Percentiles rank a stretch among this genome's conserved stretches.
Evolutionary conservation across 2,329 filamentous ascomycete genomes (phyloP).

Genomic region (Aspergillus sp.): DNA sequence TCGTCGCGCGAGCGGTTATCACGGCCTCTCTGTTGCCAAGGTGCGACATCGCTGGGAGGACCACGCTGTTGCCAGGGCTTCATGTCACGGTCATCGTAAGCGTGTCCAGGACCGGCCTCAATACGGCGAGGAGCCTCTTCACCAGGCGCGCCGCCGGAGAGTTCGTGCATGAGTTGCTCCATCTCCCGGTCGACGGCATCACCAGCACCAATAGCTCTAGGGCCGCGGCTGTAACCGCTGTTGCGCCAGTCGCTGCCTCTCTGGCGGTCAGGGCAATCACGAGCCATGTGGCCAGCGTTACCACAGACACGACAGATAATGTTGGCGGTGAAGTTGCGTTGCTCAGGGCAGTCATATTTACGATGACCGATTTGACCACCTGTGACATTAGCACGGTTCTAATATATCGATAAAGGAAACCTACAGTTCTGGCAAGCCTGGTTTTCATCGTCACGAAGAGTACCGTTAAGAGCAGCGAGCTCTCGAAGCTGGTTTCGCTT

Average conservation of each 20-base stretch:
- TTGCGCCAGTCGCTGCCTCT: slow-evolving; percentile 90
- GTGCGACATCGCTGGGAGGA: slow-evolving; percentile 68
- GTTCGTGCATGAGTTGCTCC: slow-evolving; percentile 98
- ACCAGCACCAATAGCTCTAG: slow-evolving; percentile 64
- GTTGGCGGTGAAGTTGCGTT: slow-evolving; percentile 97
- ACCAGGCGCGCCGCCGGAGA: slow-evolving; percentile 64
- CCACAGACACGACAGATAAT: slow-evolving; percentile 98
- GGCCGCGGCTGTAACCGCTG: slow-evolving; percentile 43
- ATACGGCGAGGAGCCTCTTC: slow-evolving; percentile 67
- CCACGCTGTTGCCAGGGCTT: slow-evolving; percentile 86
- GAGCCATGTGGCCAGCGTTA: slow-evolving; percentile 95
- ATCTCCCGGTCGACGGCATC: slow-evolving; percentile 91
- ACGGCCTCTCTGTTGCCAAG: slow-evolving; percentile 58
- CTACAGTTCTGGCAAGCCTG: slow-evolving; percentile 95
- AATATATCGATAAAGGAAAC: slow-evolving; percentile 15
- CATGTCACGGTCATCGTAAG: slow-evolving; percentile 46
- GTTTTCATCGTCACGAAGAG: slow-evolving; percentile 96
- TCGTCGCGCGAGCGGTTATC: slow-evolving; percentile 49
- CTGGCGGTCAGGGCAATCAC: slow-evolving; percentile 92
- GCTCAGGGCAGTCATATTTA: slow-evolving; percentile 97
- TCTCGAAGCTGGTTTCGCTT: slow-evolving; percentile 98
- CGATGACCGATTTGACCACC: slow-evolving; percentile 95
- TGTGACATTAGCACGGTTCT: slow-evolving; percentile 21
- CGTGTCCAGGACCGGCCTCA: slow-evolving; percentile 68
- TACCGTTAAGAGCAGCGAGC: slow-evolving; percentile 96